Conservation (phyloP, 2,329 filamentous ascomycete genomes). For the Neofusicoccum laricinum region DNA sequence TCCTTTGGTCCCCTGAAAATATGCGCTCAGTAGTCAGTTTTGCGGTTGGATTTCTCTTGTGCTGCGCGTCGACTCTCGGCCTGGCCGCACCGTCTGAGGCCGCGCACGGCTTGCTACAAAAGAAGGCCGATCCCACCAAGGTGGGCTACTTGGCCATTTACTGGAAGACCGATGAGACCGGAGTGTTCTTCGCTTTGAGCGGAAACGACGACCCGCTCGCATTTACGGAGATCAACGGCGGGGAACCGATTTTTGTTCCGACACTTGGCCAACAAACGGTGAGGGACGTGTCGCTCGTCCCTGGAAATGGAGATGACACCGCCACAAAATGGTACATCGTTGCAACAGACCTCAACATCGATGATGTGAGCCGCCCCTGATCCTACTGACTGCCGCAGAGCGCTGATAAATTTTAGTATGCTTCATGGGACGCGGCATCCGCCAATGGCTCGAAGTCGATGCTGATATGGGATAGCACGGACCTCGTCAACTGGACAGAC, state of each 20-base stretch:
- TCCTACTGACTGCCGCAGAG: neutral
- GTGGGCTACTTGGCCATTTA: neutral
- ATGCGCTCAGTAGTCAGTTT: too few relatives aligned
- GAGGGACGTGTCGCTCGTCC: constrained; percentile 17
- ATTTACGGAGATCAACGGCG: constrained; percentile 18
- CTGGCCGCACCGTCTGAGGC: too few relatives aligned
- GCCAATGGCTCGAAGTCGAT: constrained; percentile 17
- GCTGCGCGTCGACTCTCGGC: too few relatives aligned
- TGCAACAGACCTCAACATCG: neutral
- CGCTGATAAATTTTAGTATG: constrained; percentile 12
- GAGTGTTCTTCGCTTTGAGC: neutral
- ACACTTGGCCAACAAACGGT: constrained; percentile 20
- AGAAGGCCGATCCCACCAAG: neutral
- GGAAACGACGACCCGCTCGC: neutral
- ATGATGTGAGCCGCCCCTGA: neutral
- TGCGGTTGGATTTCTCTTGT: too few relatives aligned
- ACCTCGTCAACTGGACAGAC: constrained; percentile 18
- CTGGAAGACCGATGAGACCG: neutral
- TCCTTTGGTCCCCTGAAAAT: too few relatives aligned
- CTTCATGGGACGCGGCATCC: constrained; percentile 18
- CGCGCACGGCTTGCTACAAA: neutral
- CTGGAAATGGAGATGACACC: constrained; percentile 8
- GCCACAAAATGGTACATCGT: constrained; percentile 18
- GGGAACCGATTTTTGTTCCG: constrained; percentile 17
- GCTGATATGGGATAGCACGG: constrained; percentile 18